Evolutionary conservation across 1,284 basidiomycete genomes (phyloP).

Genomic region (Peniophora sp.): DNA sequence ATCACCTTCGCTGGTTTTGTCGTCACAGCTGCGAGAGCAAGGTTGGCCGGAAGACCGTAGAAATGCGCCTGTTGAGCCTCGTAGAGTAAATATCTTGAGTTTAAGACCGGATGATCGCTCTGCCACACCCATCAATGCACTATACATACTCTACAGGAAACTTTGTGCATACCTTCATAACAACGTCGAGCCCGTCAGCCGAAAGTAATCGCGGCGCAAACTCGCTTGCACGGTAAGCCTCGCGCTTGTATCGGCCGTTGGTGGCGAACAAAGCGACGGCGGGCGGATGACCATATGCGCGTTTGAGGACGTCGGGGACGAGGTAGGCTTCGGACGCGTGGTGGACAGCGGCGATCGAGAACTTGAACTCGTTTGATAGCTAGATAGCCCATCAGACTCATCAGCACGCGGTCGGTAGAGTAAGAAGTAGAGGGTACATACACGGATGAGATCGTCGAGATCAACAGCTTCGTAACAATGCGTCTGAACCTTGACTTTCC

Average conservation of each 20-base stretch:
- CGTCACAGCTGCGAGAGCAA: slow-evolving; percentile 70
- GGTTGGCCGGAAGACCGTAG: slow-evolving; percentile 52
- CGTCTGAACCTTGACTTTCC: slow-evolving; percentile 48
- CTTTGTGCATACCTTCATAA: slow-evolving; percentile 65
- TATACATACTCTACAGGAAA: neutral
- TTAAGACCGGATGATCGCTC: slow-evolving; percentile 70
- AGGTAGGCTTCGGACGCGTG: slow-evolving; percentile 86
- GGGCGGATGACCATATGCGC: slow-evolving; percentile 56
- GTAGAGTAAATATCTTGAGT: slow-evolving; percentile 73
- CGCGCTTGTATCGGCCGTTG: slow-evolving; percentile 70
- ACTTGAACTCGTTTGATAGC: slow-evolving; percentile 75
- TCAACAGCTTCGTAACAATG: slow-evolving; percentile 27
- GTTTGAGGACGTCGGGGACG: slow-evolving; percentile 67
- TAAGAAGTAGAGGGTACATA: slow-evolving; percentile 1
- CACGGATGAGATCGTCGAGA: slow-evolving; percentile 20
- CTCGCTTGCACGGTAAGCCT: slow-evolving; percentile 80
- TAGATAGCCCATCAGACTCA: slow-evolving; percentile 14
- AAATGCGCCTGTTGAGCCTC: slow-evolving; percentile 88
- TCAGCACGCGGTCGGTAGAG: neutral
- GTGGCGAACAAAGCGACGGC: slow-evolving; percentile 71
- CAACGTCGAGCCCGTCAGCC: slow-evolving; percentile 67
- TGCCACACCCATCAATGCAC: slow-evolving; percentile 16
- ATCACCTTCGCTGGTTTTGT: slow-evolving; percentile 71
- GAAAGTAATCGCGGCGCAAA: slow-evolving; percentile 78
- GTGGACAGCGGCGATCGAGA: slow-evolving; percentile 78